Evolutionary conservation across 768 basidiomycete species (phyloP).

Genomic region (Xerocomellus chrysenteron): DNA sequence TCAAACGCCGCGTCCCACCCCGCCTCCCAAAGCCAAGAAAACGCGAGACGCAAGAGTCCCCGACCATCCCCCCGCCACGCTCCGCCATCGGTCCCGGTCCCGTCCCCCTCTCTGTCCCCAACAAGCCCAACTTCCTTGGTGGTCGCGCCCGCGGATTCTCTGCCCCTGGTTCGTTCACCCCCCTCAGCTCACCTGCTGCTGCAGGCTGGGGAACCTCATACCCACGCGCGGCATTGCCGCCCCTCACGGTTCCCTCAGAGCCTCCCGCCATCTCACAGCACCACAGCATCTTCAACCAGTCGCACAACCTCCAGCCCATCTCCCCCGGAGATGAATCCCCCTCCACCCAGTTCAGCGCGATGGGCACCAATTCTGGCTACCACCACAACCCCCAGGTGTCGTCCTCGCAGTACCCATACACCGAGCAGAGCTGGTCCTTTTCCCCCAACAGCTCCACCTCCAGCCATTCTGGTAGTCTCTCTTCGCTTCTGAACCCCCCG

Average conservation of each 20-base stretch:
- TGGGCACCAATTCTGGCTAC: slow-evolving; percentile 35
- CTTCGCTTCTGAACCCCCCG: slow-evolving; percentile 75
- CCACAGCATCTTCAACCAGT: slow-evolving; percentile 57
- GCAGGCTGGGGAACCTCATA: slow-evolving; percentile 61
- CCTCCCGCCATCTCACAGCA: slow-evolving; percentile 59
- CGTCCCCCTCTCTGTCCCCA: slow-evolving; percentile 62
- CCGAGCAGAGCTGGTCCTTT: slow-evolving; percentile 58
- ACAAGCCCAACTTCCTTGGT: slow-evolving; percentile 40
- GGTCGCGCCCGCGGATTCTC: slow-evolving; percentile 79
- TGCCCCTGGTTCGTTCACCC: slow-evolving; percentile 77
- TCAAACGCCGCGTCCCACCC: slow-evolving; percentile 93
- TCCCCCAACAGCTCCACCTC: slow-evolving; percentile 53
- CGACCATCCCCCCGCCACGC: slow-evolving; percentile 71
- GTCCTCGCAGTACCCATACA: slow-evolving; percentile 61
- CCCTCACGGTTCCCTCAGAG: slow-evolving; percentile 80
- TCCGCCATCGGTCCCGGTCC: slow-evolving; percentile 71
- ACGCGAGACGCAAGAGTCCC: slow-evolving; percentile 67
- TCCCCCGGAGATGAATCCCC: slow-evolving; percentile 71
- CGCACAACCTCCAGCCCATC: slow-evolving; percentile 60
- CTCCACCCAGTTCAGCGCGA: slow-evolving; percentile 43
- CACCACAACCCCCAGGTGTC: slow-evolving; percentile 37
- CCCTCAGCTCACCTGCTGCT: slow-evolving; percentile 57
- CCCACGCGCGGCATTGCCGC: slow-evolving; percentile 68
- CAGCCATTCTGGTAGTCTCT: slow-evolving; percentile 70
- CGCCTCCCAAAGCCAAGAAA: slow-evolving; percentile 87